Evolutionary conservation across 768 basidiomycete genomes (phyloP), one percentile per base, ranked within the genome.

Genomic region (Gloeostereum incarnatum): DNA sequence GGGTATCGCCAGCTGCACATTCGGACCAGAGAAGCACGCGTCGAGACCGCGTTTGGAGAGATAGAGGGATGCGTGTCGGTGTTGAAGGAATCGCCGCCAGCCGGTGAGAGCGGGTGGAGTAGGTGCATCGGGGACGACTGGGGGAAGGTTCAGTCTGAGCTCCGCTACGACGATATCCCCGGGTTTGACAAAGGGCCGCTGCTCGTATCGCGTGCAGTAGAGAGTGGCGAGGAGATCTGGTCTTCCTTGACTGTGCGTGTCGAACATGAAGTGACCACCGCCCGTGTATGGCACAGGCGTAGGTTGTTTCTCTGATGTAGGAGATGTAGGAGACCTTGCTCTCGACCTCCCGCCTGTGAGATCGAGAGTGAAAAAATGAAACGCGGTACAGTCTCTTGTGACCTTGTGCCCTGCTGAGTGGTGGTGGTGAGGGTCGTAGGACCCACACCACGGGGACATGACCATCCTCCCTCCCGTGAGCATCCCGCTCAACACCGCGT

Each of bases 131-230:
- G n/a, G n/a, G n/a, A n/a, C n/a, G n/a, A n/a, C n/a, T n/a, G n/a
- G n/a, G n/a, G n/a, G n/a, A n/a, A n/a, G n/a, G n/a, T n/a, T n/a
- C n/a, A 43, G 38, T 10, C 52, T 46, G 18, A 53, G 43, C 40
- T 53, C 52, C 6, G 52, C 49, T 25, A 53, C 39, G 22, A 41
- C 43, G 32, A 49, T 40, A 42, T 51, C 49, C 2, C 49, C 48
- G 16, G 5, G 2, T 13, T 40, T 40, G 18, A 37, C 19, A 14
- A 10, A 9, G 14, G 38, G 38, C 13, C 49, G 46, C 30, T 42
- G 37, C 22, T 51, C 49, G 38, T 53, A 49, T 3, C 48, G 43
- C 5, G 49, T 51, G 45, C 49, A 51, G 36, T 51, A 53, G n/a
- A 53, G 35, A 26, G 49, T 49, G 21, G 42, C 36, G 31, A 53